These are phyloP conservation scores for Metschnikowia drakensbergensis DNA, from an alignment of 805 yeast species.

Conservation along the genomic window DNA sequence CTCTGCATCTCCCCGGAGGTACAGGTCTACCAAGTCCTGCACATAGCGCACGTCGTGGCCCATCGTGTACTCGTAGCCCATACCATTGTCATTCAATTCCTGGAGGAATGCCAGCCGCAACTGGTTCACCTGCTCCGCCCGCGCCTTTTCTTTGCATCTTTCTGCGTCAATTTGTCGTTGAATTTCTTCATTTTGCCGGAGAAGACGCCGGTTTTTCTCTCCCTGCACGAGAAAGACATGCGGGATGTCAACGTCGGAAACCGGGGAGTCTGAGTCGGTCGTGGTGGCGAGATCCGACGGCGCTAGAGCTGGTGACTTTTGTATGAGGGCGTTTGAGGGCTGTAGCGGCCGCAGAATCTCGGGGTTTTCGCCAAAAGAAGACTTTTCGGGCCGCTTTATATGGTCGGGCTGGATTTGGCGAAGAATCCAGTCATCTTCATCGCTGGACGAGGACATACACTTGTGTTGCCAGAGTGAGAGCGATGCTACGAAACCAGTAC, in stretches of 20 bases:
- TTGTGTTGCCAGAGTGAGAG: not conserved
- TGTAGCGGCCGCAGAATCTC: not conserved
- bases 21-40: slow-evolving; percentile 19
- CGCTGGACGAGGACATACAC: not conserved
- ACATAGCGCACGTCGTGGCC: slow-evolving; percentile 19
- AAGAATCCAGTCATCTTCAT: slow-evolving; percentile 4
- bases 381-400: not conserved
- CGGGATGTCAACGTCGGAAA: slow-evolving; percentile 21
- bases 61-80: slow-evolving; percentile 18
- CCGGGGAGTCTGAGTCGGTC: not conserved
- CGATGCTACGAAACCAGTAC: no score
- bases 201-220: slow-evolving; percentile 23
- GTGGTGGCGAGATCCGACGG: not conserved
- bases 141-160: slow-evolving; percentile 10
- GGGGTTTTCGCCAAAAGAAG: not conserved
- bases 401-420: not conserved
- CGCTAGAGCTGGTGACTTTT: not conserved
- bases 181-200: slow-evolving; percentile 20
- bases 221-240: slow-evolving; percentile 29
- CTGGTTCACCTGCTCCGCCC: slow-evolving; percentile 13
- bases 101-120: slow-evolving; percentile 14
- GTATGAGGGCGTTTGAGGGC: not conserved
- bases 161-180: slow-evolving; percentile 19
- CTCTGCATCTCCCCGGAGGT: slow-evolving; percentile 9
- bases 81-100: slow-evolving; percentile 34